Evolutionary conservation across 306 rosid species (phyloP).

Genomic region (Mimosa bimucronata): DNA sequence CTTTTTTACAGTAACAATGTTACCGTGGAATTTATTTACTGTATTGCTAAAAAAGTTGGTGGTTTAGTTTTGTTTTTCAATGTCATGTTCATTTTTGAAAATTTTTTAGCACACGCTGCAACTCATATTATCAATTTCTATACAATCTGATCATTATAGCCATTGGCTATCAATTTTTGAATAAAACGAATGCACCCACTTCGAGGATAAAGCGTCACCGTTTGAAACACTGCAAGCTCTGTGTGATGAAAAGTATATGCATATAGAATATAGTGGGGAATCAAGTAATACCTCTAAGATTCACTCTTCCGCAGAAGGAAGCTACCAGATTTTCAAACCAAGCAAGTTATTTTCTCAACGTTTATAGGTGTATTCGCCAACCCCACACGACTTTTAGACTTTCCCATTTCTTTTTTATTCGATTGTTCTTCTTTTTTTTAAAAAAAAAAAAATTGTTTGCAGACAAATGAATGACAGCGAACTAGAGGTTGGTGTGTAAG

Average conservation of each 20-base stretch:
- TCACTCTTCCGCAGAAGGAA: background rate
- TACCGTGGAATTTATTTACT: background rate
- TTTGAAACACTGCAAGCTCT: constrained; percentile 10
- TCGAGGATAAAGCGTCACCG: background rate
- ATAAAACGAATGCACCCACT: background rate
- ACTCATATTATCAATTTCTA: background rate
- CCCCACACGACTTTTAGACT: constrained; percentile 6
- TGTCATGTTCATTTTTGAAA: background rate
- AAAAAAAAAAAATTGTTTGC: too few species aligned
- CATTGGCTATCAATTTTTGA: background rate
- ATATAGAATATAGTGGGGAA: background rate
- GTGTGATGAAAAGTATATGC: background rate
- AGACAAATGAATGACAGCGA: background rate
- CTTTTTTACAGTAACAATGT: background rate
- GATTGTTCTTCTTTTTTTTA: background rate
- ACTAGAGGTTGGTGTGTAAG: background rate
- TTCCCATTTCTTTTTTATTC: background rate
- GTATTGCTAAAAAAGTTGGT: background rate
- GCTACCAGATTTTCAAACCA: constrained; percentile 18
- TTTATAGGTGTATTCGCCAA: background rate
- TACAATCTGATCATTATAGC: background rate
- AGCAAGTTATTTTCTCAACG: constrained; percentile 9
- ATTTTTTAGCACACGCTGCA: background rate
- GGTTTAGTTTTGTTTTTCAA: background rate
- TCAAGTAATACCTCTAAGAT: background rate